phyloP scores from a whole-genome alignment of 2,329 filamentous ascomycete species.

The Hymenoscyphus fructigenus region DNA sequence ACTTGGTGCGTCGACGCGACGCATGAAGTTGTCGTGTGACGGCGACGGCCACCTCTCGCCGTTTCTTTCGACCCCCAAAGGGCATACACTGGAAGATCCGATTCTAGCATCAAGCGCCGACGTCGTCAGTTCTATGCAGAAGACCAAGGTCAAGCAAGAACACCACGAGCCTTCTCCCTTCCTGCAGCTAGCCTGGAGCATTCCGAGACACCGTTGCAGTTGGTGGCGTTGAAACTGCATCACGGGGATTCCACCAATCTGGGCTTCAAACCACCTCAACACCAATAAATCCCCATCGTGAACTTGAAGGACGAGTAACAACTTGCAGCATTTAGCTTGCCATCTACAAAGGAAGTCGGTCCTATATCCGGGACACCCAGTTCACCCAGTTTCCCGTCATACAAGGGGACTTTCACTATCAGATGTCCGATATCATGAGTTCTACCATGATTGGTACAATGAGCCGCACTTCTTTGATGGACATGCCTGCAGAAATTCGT shows the following conservation, averaged over 20 bases:
- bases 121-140: neutral
- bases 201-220: neutral
- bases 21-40: slow-evolving; percentile 1
- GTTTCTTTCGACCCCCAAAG: neutral
- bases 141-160: neutral
- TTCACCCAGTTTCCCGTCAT: neutral
- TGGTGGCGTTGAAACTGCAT: neutral
- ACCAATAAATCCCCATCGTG: neutral
- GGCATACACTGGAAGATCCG: neutral
- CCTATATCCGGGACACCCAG: too few relatives aligned
- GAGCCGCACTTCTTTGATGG: slow-evolving; percentile 29
- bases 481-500: slow-evolving; percentile 34
- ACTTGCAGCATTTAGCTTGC: too few relatives aligned
- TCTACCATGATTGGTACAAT: slow-evolving; percentile 19
- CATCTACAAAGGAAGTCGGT: too few relatives aligned
- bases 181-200: neutral
- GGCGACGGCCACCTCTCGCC: neutral
- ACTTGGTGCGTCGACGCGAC: neutral
- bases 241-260: neutral
- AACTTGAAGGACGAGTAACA: neutral
- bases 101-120: neutral
- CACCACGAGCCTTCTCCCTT: neutral
- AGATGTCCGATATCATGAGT: neutral
- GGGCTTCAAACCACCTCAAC: neutral
- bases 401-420: neutral